These are phyloP conservation scores for Nymphaea thermarum DNA, from an alignment of 164 flowering plant species.

Conservation along the genomic window DNA sequence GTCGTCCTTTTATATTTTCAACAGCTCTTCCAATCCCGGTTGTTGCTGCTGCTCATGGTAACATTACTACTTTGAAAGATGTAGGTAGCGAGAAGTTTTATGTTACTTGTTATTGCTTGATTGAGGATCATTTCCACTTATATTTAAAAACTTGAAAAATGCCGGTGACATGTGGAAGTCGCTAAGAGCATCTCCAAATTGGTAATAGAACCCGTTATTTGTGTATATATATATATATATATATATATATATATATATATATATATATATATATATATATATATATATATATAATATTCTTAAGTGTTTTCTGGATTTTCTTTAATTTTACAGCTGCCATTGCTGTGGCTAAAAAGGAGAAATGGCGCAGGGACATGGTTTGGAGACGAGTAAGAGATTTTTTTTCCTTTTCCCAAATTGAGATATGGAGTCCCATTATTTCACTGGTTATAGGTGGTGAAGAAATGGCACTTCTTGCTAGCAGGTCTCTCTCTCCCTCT, in stretches of 20 bases:
- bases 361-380: constrained; percentile 69
- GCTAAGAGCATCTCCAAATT: neutral
- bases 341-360: constrained; percentile 64
- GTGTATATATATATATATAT: too few relatives aligned
- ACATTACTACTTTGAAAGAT: neutral
- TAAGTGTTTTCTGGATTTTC: neutral
- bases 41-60: constrained; percentile 89
- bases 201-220: too few relatives aligned
- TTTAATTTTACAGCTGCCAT: constrained; percentile 56
- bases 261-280: too few relatives aligned
- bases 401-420: constrained; percentile 46
- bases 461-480: constrained; percentile 72
- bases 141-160: too few relatives aligned
- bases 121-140: neutral
- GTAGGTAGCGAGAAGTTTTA: neutral
- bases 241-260: too few relatives aligned
- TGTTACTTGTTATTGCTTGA: neutral
- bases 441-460: constrained; percentile 76
- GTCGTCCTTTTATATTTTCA: constrained; percentile 88
- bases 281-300: neutral
- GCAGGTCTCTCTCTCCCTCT: constrained; percentile 40
- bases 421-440: constrained; percentile 73
- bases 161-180: neutral
- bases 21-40: constrained; percentile 67
- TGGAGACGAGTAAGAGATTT: constrained; percentile 75